Conservation (phyloP, 2,329 filamentous ascomycete species). For the Penicillium brasilianum region DNA sequence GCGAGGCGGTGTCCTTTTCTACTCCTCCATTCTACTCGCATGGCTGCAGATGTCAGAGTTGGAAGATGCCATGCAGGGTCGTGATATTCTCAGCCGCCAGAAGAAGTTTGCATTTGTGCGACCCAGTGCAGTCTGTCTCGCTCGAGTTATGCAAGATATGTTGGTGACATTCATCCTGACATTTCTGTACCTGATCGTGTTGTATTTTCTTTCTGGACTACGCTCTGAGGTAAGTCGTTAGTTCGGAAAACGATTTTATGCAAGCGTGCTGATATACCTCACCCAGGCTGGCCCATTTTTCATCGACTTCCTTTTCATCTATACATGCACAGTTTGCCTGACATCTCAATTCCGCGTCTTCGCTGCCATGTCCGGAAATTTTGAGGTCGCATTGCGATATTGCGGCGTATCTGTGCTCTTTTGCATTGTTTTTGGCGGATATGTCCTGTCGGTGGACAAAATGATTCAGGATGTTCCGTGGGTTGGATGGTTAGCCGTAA, state of each 20-base stretch:
- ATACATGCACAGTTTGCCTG: conserved; percentile 61
- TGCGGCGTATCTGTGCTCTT: conserved; percentile 64
- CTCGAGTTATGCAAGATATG: conserved; percentile 62
- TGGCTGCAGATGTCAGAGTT: conserved; percentile 76
- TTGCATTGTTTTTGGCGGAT: conserved; percentile 65
- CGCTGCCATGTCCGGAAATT: conserved; percentile 62
- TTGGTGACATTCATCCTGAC: conserved; percentile 59
- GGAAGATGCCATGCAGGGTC: conserved; percentile 73
- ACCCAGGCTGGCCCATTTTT: conserved; percentile 62
- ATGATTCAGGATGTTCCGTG: conserved; percentile 62
- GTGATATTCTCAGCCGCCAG: conserved; percentile 68
- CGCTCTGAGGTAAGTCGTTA: conserved; percentile 30
- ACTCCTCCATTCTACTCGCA: conserved; percentile 64
- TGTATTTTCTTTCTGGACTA: conserved; percentile 63
- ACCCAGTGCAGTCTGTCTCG: conserved; percentile 64
- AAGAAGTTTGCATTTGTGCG: conserved; percentile 68
- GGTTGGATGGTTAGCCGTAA: conserved; percentile 61
- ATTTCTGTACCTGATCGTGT: conserved; percentile 61
- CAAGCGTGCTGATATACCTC: background rate
- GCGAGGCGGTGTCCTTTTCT: conserved; percentile 65
- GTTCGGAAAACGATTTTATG: background rate
- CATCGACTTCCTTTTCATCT: conserved; percentile 66
- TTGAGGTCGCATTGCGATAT: conserved; percentile 66
- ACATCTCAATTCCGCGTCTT: conserved; percentile 67
- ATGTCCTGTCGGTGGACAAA: conserved; percentile 65